Evolutionary conservation across 164 flowering plant species (phyloP).

Genomic region (Magnolia changhungtana): DNA sequence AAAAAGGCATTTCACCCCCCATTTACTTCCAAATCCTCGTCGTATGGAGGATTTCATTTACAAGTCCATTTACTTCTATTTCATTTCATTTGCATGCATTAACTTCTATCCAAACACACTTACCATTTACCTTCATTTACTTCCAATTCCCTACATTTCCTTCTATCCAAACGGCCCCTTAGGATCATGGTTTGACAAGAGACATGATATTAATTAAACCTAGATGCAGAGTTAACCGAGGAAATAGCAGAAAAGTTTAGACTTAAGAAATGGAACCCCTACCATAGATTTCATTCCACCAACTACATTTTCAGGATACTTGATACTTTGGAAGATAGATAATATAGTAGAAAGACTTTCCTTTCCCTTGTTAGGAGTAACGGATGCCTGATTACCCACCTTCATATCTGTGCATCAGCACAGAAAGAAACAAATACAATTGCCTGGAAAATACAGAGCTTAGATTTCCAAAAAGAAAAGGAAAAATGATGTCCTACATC

Average conservation of each 20-base stretch:
- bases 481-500: not conserved
- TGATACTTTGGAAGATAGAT: slow-evolving; percentile 64
- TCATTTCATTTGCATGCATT: too few relatives aligned
- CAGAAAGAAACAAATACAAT: slow-evolving; percentile 59
- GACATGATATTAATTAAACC: not conserved
- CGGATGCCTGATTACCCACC: slow-evolving; percentile 46
- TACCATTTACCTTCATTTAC: too few relatives aligned
- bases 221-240: not conserved
- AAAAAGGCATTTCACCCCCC: too few relatives aligned
- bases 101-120: too few relatives aligned
- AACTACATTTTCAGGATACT: slow-evolving; percentile 59
- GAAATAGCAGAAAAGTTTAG: not conserved
- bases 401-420: slow-evolving; percentile 65
- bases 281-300: slow-evolving; percentile 75
- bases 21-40: too few relatives aligned
- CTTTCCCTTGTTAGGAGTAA: slow-evolving; percentile 34
- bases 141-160: too few relatives aligned
- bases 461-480: not conserved
- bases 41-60: too few relatives aligned
- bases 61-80: too few relatives aligned
- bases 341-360: slow-evolving; percentile 42
- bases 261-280: slow-evolving; percentile 4
- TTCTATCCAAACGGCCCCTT: too few relatives aligned
- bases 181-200: not conserved
- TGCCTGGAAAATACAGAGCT: slow-evolving; percentile 41